Base-by-base conservation (phyloP, 2,329 filamentous ascomycete genomes). In the Bipolaris bicolor region DNA sequence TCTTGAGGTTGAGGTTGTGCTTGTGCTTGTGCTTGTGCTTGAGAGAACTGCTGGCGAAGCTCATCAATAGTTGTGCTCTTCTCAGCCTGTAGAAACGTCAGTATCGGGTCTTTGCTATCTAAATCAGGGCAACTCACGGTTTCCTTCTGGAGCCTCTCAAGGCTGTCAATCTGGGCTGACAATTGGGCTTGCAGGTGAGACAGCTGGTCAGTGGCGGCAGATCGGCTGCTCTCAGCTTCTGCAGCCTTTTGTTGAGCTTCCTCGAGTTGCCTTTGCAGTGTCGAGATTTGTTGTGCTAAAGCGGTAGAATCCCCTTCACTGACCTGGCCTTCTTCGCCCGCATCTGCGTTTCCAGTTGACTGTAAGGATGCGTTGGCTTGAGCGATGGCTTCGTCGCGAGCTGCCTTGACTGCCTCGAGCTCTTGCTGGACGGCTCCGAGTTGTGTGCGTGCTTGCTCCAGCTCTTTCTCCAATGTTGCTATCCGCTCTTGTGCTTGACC, bases 71-170 rank as follows among this genome's bases (percentile, higher is more conserved):
- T 72, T 46, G 75, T 68, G 53, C 78, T 75, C n/a, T 81, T 68
- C 53, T 81, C 76, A 34, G 64, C 68, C 75, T 77, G 55, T 1
- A 16, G 16, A 13, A 5, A 33, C 2, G 43, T 73, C 64, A 72
- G 67, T 36, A 7, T 26, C n/a, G 9, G 6, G 7, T 53, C 16
- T 15, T 4, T 39, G 13, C 9, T n/a, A 18, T 13, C 22, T 5
- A 16, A 1, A n/a, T 10, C 2, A 2, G 2, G 3, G 3, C 24
- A 13, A 52, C 76, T 69, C 72, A 75, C 75, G 26, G 81, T 83
- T 74, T 88, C 89, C 13, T 81, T 78, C 69, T 92, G 88, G 45
- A 85, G 83, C 64, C 89, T 87, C 3, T 83, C 80, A 7, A 89
- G 85, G 69, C 83, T 86, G 26, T 85, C 80, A 71, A 90, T 85